phyloP scores from a whole-genome alignment of 768 basidiomycete genomes.

The Kwoniella pini region DNA sequence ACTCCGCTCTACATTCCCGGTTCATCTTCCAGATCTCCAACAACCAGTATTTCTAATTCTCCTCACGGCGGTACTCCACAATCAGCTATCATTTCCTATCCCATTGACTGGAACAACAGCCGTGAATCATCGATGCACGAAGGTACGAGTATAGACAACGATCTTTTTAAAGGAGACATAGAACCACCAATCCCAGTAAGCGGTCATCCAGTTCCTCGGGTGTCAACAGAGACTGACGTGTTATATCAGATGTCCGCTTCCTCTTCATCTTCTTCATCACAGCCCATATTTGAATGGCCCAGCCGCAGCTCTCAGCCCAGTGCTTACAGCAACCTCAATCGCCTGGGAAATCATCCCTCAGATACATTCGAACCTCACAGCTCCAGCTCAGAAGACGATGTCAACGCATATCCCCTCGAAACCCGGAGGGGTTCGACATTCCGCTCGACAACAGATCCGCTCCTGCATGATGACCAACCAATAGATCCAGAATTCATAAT shows the following conservation, averaged over 20 bases:
- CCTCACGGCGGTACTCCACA: conserved; percentile 23
- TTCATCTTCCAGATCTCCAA: conserved; percentile 17
- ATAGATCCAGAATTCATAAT: conserved; percentile 25
- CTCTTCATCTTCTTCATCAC: conserved; percentile 37
- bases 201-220: not conserved
- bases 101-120: conserved; percentile 25
- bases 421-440: conserved; percentile 5
- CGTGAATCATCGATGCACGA: conserved; percentile 13
- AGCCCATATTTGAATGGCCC: conserved; percentile 34
- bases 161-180: conserved; percentile 2
- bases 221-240: not conserved
- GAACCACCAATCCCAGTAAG: conserved; percentile 28
- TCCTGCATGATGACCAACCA: conserved; percentile 19
- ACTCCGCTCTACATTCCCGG: conserved; percentile 16
- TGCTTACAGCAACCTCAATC: conserved; percentile 11
- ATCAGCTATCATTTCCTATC: conserved; percentile 33
- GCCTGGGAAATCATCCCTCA: conserved; percentile 25
- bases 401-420: not conserved
- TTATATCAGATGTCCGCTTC: conserved; percentile 30
- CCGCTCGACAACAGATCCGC: conserved; percentile 21
- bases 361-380: conserved; percentile 17
- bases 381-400: conserved; percentile 24
- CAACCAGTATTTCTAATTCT: conserved; percentile 3
- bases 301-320: conserved; percentile 3
- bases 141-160: conserved; percentile 17